These are phyloP conservation scores for Termitomyces sp. DNA, from an alignment of 768 basidiomycete genomes.

Conservation along the genomic window DNA sequence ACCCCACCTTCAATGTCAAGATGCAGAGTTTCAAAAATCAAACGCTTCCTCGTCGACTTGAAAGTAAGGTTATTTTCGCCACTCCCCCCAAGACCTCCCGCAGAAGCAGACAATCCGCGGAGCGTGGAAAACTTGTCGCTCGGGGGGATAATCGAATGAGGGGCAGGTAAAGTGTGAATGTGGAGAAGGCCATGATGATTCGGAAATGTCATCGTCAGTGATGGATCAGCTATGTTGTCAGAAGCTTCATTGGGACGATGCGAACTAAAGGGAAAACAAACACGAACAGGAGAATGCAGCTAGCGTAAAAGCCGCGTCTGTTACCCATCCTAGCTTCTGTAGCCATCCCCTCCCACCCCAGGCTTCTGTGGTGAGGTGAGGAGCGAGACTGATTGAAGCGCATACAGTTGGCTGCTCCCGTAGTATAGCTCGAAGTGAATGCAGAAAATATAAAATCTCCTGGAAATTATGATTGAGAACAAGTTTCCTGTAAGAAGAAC, in stretches of 20 bases:
- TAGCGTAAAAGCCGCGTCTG: constrained; percentile 71
- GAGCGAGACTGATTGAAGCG: constrained; percentile 62
- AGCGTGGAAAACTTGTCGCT: constrained; percentile 81
- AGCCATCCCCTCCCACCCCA: constrained; percentile 70
- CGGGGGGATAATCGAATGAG: constrained; percentile 66
- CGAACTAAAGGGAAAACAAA: background rate
- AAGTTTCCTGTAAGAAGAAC: background rate
- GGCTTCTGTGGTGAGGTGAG: constrained; percentile 51
- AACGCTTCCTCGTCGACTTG: constrained; percentile 81
- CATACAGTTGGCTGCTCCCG: constrained; percentile 54
- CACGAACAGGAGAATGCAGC: constrained; percentile 69
- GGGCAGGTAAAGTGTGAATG: constrained; percentile 70
- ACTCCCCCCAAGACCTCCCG: constrained; percentile 47
- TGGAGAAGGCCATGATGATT: constrained; percentile 82
- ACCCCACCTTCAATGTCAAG: constrained; percentile 84
- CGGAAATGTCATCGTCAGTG: constrained; percentile 67
- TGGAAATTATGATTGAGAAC: constrained; percentile 19
- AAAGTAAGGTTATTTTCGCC: constrained; percentile 97
- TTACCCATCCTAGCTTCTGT: constrained; percentile 72
- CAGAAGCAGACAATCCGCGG: constrained; percentile 66
- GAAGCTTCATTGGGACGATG: background rate
- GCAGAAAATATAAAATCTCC: constrained; percentile 71
- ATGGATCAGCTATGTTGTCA: constrained; percentile 61
- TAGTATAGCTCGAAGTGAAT: constrained; percentile 56
- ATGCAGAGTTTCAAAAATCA: constrained; percentile 90